Base-by-base conservation (phyloP, 768 basidiomycete genomes). In the Hebeloma cylindrosporum region DNA sequence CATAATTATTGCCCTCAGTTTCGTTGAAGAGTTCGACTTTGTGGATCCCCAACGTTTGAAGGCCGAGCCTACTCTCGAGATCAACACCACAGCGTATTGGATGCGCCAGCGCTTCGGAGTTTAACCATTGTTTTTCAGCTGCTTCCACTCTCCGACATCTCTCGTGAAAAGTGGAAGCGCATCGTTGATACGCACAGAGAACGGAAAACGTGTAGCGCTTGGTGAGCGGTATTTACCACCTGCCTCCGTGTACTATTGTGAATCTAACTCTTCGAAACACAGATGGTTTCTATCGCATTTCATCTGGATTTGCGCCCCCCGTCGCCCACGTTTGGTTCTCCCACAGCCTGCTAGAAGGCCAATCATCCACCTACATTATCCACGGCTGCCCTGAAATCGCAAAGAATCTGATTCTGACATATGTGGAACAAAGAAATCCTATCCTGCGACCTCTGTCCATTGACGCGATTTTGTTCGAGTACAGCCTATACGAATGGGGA, bases 381-480 rank as follows among this genome's bases (percentile, higher is more conserved):
- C 23, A 41, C 26, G 26, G 37, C 4, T 36, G 25, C 26, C 26
- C 46, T 3, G 11, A 33, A 27, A 33, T 11, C 5, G 32, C 31
- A n/a, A 48, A 30, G 20, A 13, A 36, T 17, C 10, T 21, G 3
- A 41, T 48, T 23, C 25, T 48, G 5, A 18, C 27, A 21, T 48
- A 14, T 20, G 18, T 33, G 13, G 25, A 48, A 7, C 7, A 34
- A 8, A 10, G 33, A 21, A 36, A 16, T 13, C 11, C 23, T 5
- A 2, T 37, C 11, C 46, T 51, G 2, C 46, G 48, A n/a, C 50
- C 56, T 36, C 31, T 51, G 11, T 39, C 47, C 5, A 23, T 55
- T 1, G 54, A 55, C 40, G 47, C 40, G 1, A 47, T 51, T 23
- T 23, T 55, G 3, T 35, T 37, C 10, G 54, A 51, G 23, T 40